These are phyloP conservation scores for Dothistroma pini DNA, from an alignment of 2,329 filamentous ascomycete species.

Conservation along the genomic window DNA sequence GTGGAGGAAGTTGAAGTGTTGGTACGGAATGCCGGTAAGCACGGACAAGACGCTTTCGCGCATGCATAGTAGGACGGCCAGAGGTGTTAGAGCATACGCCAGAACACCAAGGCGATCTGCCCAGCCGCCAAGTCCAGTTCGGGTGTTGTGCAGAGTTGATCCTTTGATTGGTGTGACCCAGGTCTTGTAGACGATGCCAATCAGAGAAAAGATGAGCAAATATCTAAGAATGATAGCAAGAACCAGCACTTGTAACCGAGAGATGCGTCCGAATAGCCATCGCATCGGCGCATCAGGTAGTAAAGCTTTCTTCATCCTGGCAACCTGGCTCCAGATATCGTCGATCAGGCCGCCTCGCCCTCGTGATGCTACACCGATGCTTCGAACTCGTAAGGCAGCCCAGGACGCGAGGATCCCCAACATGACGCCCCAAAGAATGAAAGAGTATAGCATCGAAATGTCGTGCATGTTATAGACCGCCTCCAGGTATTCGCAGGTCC, in stretches of 20 bases:
- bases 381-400: constrained; percentile 35
- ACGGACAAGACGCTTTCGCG: constrained; percentile 67
- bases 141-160: constrained; percentile 57
- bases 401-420: constrained; percentile 47
- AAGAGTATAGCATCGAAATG: constrained; percentile 53
- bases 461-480: constrained; percentile 54
- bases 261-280: constrained; percentile 62
- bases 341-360: constrained; percentile 21
- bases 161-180: constrained; percentile 68
- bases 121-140: constrained; percentile 64
- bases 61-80: constrained; percentile 63
- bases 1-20: constrained; percentile 74
- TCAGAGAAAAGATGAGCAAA: constrained; percentile 59
- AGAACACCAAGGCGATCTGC: constrained; percentile 66
- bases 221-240: constrained; percentile 58
- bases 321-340: constrained; percentile 12
- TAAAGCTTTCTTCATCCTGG: constrained; percentile 36
- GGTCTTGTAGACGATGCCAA: constrained; percentile 63
- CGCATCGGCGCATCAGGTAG: constrained; percentile 56
- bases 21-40: constrained; percentile 67
- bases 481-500: constrained; percentile 58
- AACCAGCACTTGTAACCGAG: constrained; percentile 63
- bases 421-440: constrained; percentile 56
- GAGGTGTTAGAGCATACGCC: constrained; percentile 69
- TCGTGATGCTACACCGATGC: constrained; percentile 18